These are phyloP conservation scores for Taphrina pruni DNA, from an alignment of 1,139 yeast species.

Conservation along the genomic window DNA sequence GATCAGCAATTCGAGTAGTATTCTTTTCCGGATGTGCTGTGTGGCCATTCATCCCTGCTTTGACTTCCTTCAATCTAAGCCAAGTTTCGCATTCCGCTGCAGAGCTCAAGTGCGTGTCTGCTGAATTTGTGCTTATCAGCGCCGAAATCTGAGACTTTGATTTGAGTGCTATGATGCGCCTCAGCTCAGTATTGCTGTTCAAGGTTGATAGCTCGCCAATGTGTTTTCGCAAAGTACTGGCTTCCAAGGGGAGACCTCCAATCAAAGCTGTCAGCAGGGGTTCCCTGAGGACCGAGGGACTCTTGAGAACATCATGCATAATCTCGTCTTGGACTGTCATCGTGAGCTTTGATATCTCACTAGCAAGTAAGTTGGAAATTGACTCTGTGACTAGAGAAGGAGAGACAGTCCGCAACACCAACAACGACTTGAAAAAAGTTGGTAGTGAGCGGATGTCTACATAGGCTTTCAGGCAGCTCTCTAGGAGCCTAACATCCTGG, in stretches of 20 bases:
- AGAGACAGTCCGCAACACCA: background rate
- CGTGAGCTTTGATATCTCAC: background rate
- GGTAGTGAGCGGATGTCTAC: conserved; percentile 16
- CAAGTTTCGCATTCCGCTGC: conserved; percentile 7
- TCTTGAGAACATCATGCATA: background rate
- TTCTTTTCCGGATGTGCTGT: no score
- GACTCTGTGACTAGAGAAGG: background rate
- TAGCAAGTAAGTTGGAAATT: conserved; percentile 4
- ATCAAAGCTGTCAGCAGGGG: background rate
- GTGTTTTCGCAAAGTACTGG: background rate
- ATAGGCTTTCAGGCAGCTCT: conserved; percentile 4
- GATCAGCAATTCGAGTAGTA: background rate
- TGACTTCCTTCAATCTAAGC: background rate
- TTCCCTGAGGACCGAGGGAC: background rate
- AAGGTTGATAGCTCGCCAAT: background rate
- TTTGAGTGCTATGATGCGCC: conserved; percentile 7
- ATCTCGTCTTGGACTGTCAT: conserved; percentile 1
- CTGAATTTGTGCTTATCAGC: background rate
- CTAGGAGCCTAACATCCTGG: background rate
- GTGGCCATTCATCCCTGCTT: background rate
- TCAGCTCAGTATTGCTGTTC: background rate
- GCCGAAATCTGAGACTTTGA: background rate
- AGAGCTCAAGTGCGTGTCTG: background rate
- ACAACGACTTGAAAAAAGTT: background rate
- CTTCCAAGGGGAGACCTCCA: background rate